These are phyloP conservation scores for Stephanodiscus triporus DNA, from an alignment of 108 stramenopile species.

Conservation along the genomic window DNA sequence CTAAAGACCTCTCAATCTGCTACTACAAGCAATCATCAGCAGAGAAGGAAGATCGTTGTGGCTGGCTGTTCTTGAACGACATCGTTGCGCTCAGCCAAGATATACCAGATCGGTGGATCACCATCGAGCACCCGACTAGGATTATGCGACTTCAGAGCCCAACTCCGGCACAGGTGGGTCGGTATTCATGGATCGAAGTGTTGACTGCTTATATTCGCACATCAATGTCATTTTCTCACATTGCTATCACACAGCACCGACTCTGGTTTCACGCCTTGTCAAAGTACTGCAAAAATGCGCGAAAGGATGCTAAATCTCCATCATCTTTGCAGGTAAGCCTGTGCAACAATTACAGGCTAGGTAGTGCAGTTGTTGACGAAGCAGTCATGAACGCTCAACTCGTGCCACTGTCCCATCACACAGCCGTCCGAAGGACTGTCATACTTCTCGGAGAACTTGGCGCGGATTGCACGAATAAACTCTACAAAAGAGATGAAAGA, in stretches of 20 bases:
- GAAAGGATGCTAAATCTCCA: constrained; percentile 6
- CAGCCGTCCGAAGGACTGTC: constrained; percentile 3
- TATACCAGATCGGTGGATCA: constrained; percentile 26
- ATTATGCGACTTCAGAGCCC: constrained; percentile 34
- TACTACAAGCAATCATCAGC: constrained; percentile 24
- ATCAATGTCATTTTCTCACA: neutral
- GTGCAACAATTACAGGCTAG: neutral
- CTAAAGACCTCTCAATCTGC: constrained; percentile 24
- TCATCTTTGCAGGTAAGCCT: constrained; percentile 7
- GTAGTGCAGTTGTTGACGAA: neutral
- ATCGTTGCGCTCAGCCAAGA: constrained; percentile 28
- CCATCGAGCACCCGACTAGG: constrained; percentile 39
- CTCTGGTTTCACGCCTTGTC: constrained; percentile 40
- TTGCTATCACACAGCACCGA: constrained; percentile 19
- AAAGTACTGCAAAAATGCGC: constrained; percentile 31
- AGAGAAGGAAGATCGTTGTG: constrained; percentile 20
- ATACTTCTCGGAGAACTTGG: constrained; percentile 2
- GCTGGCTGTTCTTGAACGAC: constrained; percentile 40
- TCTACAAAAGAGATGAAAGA: neutral
- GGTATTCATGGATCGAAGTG: neutral
- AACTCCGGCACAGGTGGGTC: constrained; percentile 22
- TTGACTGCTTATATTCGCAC: neutral
- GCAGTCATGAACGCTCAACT: neutral
- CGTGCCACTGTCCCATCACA: neutral
- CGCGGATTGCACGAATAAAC: neutral